Base-by-base conservation (phyloP, 2,329 filamentous ascomycete genomes). In the Ascochyta viciae-villosae region DNA sequence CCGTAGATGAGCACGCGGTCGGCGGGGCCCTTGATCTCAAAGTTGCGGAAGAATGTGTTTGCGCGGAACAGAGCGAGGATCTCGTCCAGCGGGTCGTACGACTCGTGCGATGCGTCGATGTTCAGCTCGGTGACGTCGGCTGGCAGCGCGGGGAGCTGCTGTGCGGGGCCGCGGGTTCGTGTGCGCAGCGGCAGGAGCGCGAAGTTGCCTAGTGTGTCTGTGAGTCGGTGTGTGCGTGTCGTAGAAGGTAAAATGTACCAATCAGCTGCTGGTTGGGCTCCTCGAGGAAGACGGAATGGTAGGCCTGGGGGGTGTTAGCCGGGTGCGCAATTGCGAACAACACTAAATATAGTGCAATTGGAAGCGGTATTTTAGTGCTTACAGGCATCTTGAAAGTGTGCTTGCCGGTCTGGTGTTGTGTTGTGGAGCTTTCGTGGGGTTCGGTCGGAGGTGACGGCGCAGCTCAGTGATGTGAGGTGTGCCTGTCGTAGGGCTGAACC, bases 11-110 rank as follows among this genome's bases (percentile, higher is more conserved):
- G 84, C 72, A 98, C 87, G 37, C 95, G 86, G 79, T 99, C 95
- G 55, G 95, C 94, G 24, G 92, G 90, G 13, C 95, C 95, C 80
- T 96, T 94, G 81, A 98, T 96, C 83, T 98, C 95, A 72, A 99
- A 99, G 84, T 98, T 99, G 72, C 95, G 90, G 85, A 98, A 99
- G 79, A 99, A 94, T 58, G 94, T 97, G 82, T 99, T 98, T 70
- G 95, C 94, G 63, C 95, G 91, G 85, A 98, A 99, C 45, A 98
- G 86, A 12, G 89, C 85, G 51, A 99, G 85, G 47, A 96, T 88
- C 82, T 99, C 95, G 80, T 99, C 95, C 51, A 98, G 85, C 60
- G 95, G 91, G 81, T 99, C 95, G 83, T 98, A 98, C 72, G 90
- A 93, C 77, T 96, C 92, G 77, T 87, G 89, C 76, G 95, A 91